phyloP scores from a whole-genome alignment of 257 asterid species.

The Capsicum baccatum region DNA sequence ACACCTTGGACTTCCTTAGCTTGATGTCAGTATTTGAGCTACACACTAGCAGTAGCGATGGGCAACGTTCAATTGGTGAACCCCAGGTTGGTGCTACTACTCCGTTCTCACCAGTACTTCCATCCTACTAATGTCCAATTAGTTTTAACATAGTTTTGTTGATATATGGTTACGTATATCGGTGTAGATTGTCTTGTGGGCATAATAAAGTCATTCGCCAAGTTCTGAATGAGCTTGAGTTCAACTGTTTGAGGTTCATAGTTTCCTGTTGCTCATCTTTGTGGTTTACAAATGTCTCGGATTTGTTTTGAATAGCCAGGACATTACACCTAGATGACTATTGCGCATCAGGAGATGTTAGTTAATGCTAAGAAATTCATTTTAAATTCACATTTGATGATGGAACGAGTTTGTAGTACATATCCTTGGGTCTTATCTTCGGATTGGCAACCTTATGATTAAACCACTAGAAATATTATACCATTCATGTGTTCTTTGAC shows the following conservation, averaged over 20 bases:
- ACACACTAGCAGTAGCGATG: neutral
- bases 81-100: slow-evolving; percentile 48
- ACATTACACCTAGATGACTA: slow-evolving; percentile 7
- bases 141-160: neutral
- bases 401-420: slow-evolving; percentile 11
- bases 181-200: slow-evolving; percentile 2
- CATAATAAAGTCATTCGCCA: neutral
- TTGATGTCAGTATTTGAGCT: too few relatives aligned
- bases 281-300: neutral
- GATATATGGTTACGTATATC: slow-evolving; percentile 21
- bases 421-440: neutral
- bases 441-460: neutral
- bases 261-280: slow-evolving; percentile 16
- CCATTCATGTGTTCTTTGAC: too few relatives aligned
- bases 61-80: slow-evolving; percentile 34
- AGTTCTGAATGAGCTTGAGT: slow-evolving; percentile 21
- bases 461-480: too few relatives aligned
- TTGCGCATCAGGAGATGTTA: neutral
- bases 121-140: slow-evolving; percentile 7
- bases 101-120: neutral
- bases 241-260: neutral
- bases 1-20: neutral
- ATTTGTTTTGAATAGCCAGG: neutral
- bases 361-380: neutral
- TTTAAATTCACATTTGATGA: neutral